phyloP scores from a whole-genome alignment of 257 asterid genomes.

The Nicotiana benthamiana region DNA sequence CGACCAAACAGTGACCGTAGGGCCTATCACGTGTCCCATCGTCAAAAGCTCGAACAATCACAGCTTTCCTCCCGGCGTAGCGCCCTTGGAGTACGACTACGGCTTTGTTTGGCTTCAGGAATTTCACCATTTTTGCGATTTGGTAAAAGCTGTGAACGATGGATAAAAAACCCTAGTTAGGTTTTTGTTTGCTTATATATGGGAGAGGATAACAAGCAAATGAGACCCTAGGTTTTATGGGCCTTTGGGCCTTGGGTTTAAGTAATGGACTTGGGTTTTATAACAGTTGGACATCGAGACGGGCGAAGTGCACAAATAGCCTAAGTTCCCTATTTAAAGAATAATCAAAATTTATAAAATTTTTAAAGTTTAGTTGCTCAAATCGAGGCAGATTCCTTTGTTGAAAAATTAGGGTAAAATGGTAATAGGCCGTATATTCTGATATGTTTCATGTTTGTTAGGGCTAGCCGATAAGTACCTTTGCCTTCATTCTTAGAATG shows the following conservation, averaged over 20 bases:
- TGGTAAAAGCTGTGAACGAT: no score
- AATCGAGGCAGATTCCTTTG: no score
- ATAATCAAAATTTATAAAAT: no score
- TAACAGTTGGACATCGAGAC: background rate
- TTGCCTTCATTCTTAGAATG: no score
- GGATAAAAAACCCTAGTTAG: background rate
- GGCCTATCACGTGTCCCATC: conserved; percentile 39
- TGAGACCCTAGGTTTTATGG: background rate
- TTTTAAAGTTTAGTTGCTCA: no score
- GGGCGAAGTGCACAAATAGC: no score
- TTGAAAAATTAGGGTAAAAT: no score
- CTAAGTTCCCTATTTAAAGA: no score
- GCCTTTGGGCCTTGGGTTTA: background rate
- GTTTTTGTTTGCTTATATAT: background rate
- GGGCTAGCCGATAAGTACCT: no score
- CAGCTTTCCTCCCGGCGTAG: conserved; percentile 33
- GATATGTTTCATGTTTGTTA: no score
- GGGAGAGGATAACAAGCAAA: background rate
- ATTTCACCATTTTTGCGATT: conserved; percentile 22
- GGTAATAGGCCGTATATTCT: no score
- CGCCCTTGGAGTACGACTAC: conserved; percentile 28
- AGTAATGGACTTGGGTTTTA: background rate
- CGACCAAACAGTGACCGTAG: conserved; percentile 34
- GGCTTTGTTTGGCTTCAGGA: conserved; percentile 29
- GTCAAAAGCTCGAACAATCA: conserved; percentile 27